Base-by-base conservation (phyloP, 192 early-diverging fungal genomes). In the Umbelopsis sp. region DNA sequence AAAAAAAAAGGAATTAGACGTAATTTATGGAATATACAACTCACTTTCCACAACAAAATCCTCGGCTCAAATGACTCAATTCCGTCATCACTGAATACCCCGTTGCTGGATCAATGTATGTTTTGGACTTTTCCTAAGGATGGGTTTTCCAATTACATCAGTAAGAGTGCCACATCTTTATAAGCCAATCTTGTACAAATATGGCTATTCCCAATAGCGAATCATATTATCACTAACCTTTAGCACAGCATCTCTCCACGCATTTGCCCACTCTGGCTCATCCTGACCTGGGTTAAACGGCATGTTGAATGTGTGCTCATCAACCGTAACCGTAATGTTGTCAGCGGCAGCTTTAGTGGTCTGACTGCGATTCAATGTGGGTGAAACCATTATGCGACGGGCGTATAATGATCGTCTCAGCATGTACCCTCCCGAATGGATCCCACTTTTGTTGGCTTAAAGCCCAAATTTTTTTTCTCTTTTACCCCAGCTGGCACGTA, bases 1-100 rank as follows among this genome's bases (percentile, higher is more conserved):
- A n/a, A n/a, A 30, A 30, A 30, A 30, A 30, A 30, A 30, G 27
- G 27, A 30, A 30, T 30, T 30, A 30, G 27, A 1, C n/a, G n/a
- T n/a, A n/a, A n/a, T n/a, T n/a, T n/a, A 2, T 30, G 27, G 1
- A 30, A 30, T 2, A 30, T 30, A 30, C 27, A 1, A 69, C 67
- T 49, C 27, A 69, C 67, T 86, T 87, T 20, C 89, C 89, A 68
- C 89, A 89, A 71, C 89, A 89, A 65, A 87, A 87, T 22, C 87
- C 89, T 33, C 89, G 73, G 47, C 81, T 76, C 49, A 65, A 64
- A 70, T 91, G 89, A 49, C 79, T 71, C 41, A 89, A 64, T 71
- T 84, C 88, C 5, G 89, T 89, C 79, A 91, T 88, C 27, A 89
- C 89, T 22, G 74, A 76, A 71, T 89, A 91, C 2, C 87, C 87